Evolutionary conservation across 148 eudicot species (phyloP), one percentile per base, ranked within the genome.

Genomic region (Arbutus unedo): DNA sequence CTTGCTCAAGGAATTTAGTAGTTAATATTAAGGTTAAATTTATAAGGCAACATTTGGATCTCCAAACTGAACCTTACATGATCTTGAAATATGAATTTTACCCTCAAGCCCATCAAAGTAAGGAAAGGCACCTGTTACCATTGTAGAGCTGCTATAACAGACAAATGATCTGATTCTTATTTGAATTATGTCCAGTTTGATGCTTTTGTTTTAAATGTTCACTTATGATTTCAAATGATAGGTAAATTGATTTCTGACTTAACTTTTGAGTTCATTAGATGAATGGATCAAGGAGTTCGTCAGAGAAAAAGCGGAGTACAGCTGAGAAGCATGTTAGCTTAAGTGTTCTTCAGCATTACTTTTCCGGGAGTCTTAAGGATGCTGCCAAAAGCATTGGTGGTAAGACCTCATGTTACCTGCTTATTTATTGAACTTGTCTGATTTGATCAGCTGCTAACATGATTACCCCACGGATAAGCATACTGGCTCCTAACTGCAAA

Each of bases 301-400:
- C 66, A 10, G 98, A 91, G 77, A 94, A 93, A 86, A 94, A 89
- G 82, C 85, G 97, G 79, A 91, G 89, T 76, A 88, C 91, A 38
- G 85, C 97, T 51, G 99, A 96, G 88, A 96, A 92, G 88, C 87
- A 90, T 76, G 95, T 96, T 19, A 91, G 97, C 84, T 85, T 94
- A 70, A 88, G 89, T 85, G 93, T 94, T 77, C 91, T 96, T 85
- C 98, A 96, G 81, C 98, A 93, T 60, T 93, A 96, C 83, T 96
- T 96, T 77, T 91, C 97, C 62, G 98, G 98, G 83, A 96, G 98
- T 82, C 92, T 96, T 10, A 96, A 94, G 88, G 98, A 96, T 90
- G 98, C 98, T 85, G 98, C 98, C 41, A 94, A 93, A 88, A 89
- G 89, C 85, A 90, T 96, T 90, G 98, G 97, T 50, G 98, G 98